Evolutionary conservation across 371 early-diverging fungal genomes (phyloP).

Genomic region (Mucor mucedo): DNA sequence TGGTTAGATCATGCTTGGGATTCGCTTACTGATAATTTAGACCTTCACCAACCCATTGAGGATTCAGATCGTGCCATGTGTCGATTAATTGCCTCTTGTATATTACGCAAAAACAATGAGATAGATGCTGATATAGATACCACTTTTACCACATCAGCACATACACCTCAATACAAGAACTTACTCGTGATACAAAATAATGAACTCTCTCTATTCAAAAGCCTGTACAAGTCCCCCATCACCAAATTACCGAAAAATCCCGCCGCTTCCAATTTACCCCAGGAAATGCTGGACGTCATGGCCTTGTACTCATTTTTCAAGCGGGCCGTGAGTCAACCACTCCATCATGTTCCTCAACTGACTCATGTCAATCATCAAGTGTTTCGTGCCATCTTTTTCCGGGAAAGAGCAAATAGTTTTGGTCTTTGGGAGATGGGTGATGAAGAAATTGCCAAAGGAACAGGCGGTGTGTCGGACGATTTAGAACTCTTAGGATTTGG

Average conservation of each 20-base stretch:
- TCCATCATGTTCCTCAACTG: neutral
- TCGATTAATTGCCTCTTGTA: constrained; percentile 36
- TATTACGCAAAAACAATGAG: constrained; percentile 26
- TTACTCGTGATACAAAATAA: constrained; percentile 41
- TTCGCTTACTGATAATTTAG: neutral
- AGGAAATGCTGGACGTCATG: constrained; percentile 29
- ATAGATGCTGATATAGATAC: neutral
- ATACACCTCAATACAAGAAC: constrained; percentile 18
- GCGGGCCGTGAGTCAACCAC: neutral
- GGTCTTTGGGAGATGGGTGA: constrained; percentile 59
- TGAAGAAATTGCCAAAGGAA: neutral
- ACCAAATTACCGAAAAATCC: neutral
- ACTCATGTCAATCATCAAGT: constrained; percentile 26
- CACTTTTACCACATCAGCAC: neutral
- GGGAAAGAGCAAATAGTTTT: constrained; percentile 72
- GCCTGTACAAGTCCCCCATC: neutral
- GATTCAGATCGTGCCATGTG: constrained; percentile 45
- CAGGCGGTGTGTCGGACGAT: constrained; percentile 41
- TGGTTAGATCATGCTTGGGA: constrained; percentile 42
- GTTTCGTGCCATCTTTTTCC: constrained; percentile 62
- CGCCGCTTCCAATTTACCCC: constrained; percentile 15
- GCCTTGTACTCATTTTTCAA: constrained; percentile 31
- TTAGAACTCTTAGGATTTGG: constrained; percentile 66
- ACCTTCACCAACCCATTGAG: constrained; percentile 15
- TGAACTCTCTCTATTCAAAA: constrained; percentile 35